phyloP scores from a whole-genome alignment of 192 early-diverging fungal species.

The Chytriomyces sp. region DNA sequence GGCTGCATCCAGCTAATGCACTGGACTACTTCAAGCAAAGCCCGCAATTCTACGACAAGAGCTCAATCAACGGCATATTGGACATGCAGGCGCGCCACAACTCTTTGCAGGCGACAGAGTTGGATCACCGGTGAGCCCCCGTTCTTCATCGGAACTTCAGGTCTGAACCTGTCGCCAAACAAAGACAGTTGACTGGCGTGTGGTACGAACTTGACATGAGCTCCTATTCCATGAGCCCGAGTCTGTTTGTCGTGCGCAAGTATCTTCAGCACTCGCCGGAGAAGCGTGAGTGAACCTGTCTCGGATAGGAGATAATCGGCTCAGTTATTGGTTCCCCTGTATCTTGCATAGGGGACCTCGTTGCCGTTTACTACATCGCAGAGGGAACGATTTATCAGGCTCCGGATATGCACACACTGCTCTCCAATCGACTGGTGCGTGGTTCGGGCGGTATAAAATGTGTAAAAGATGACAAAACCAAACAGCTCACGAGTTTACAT shows the following conservation, averaged over 20 bases:
- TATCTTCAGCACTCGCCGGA: slow-evolving; percentile 28
- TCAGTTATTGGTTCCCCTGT: not conserved
- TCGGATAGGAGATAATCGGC: not conserved
- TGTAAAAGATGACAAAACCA: not conserved
- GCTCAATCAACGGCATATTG: slow-evolving; percentile 50
- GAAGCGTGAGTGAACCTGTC: slow-evolving; percentile 31
- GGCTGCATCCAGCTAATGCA: slow-evolving; percentile 45
- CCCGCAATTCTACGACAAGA: slow-evolving; percentile 53
- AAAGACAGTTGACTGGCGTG: slow-evolving; percentile 38
- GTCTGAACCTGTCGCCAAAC: not conserved
- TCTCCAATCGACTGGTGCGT: slow-evolving; percentile 50
- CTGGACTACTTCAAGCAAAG: slow-evolving; percentile 50
- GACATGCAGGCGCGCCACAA: slow-evolving; percentile 57
- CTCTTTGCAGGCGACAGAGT: slow-evolving; percentile 29
- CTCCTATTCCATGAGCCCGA: slow-evolving; percentile 22
- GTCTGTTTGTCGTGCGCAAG: slow-evolving; percentile 47
- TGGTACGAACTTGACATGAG: slow-evolving; percentile 35
- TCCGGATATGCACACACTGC: slow-evolving; percentile 43
- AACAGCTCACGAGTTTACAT: slow-evolving; percentile 42
- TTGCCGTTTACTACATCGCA: slow-evolving; percentile 53
- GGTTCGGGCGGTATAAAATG: not conserved
- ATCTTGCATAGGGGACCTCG: slow-evolving; percentile 37
- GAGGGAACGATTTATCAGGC: slow-evolving; percentile 59
- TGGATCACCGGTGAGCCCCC: slow-evolving; percentile 9
- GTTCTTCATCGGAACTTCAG: not conserved